Base-by-base conservation (phyloP, 2,329 filamentous ascomycete genomes). In the Calycina herbarum region DNA sequence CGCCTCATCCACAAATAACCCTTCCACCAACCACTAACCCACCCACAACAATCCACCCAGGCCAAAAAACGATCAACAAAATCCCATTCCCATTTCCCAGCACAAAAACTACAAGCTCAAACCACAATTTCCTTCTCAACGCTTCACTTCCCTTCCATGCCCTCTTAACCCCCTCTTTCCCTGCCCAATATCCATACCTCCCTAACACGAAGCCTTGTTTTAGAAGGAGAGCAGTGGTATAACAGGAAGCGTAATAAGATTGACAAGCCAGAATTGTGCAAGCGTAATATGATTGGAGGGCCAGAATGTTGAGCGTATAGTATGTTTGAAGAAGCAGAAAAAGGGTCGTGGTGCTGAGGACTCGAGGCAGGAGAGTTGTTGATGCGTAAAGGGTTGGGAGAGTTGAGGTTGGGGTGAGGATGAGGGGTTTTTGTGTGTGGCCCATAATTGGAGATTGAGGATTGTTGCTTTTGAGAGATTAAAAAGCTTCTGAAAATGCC, bases 61-160 rank as follows among this genome's bases (percentile, higher is more conserved):
- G 74, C 74, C 74, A 76, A 38, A 76, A 73, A 2, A 75, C n/a
- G 2, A 75, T 3, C 13, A 75, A 45, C 17, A 74, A 54, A 2
- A 75, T 8, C 8, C 59, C 60, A 62, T 74, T 73, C 4, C 74
- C 74, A 15, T 68, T 66, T 0, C 74, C 74, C 1, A 76, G 57
- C 29, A 75, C 57, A 56, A 75, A 75, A 15, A 71, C 62, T 58
- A 69, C 69, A 6, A 76, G 65, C 61, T 76, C 74, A 64, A 66
- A 73, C 3, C 65, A 71, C 3, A 76, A 15, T 59, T 71, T 74
- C 24, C 69, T 70, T 56, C 72, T 68, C 51, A 73, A 24, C 10
- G 27, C 33, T 59, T 73, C 71, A 7, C 57, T 63, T 3, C 57
- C 56, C 63, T 68, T 70, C 72, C 70, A 73, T 15, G 56, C 63